phyloP scores from a whole-genome alignment of 1,139 yeast genomes.

The Maudiozyma humilis region DNA sequence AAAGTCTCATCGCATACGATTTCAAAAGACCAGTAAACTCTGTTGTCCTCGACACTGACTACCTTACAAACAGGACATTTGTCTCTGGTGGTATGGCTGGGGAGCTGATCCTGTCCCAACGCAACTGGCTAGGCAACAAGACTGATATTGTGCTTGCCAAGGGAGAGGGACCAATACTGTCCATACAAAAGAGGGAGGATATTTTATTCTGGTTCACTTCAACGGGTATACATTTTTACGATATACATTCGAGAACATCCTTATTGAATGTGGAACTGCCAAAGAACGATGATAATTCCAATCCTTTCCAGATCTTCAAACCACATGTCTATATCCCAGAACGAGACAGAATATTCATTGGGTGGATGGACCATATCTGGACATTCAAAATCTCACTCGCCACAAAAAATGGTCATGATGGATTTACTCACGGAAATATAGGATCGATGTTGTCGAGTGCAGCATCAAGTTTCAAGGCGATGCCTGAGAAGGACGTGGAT shows the following conservation, averaged over 20 bases:
- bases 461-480: constrained; percentile 53
- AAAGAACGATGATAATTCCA: constrained; percentile 32
- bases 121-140: constrained; percentile 82
- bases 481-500: constrained; percentile 53
- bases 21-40: constrained; percentile 85
- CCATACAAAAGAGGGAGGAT: constrained; percentile 53
- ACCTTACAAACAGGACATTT: constrained; percentile 52
- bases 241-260: constrained; percentile 39
- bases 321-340: constrained; percentile 70
- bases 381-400: constrained; percentile 42
- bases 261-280: constrained; percentile 53
- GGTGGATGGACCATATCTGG: constrained; percentile 83
- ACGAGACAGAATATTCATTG: constrained; percentile 59
- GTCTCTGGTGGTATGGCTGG: constrained; percentile 92
- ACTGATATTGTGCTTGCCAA: constrained; percentile 56
- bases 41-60: constrained; percentile 70
- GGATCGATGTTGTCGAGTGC: constrained; percentile 50
- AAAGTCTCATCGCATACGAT: constrained; percentile 59
- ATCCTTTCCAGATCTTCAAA: constrained; percentile 72
- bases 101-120: constrained; percentile 61
- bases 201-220: constrained; percentile 81
- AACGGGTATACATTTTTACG: constrained; percentile 58
- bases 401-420: constrained; percentile 4
- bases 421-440: constrained; percentile 14
- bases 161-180: constrained; percentile 65